phyloP scores from a whole-genome alignment of 73 alveolate species.

The Tetrahymena borealis region DNA sequence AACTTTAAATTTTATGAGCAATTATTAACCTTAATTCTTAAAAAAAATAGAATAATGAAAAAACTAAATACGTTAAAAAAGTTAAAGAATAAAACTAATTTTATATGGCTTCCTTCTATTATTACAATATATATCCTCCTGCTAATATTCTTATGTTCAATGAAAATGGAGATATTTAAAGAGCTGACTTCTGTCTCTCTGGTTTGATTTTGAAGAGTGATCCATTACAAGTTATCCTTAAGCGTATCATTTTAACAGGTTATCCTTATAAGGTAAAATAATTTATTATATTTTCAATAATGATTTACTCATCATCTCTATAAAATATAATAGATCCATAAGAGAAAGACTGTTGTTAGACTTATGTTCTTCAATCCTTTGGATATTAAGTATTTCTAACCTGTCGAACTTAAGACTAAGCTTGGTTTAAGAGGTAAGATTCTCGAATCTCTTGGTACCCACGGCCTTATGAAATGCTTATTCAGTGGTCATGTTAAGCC shows the following conservation, averaged over 20 bases:
- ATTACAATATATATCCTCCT: slow-evolving; percentile 78
- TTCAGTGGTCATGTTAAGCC: slow-evolving; percentile 94
- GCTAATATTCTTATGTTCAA: slow-evolving; percentile 73
- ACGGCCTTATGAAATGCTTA: slow-evolving; percentile 98
- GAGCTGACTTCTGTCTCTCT: slow-evolving; percentile 64
- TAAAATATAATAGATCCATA: slow-evolving; percentile 57
- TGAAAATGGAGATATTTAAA: slow-evolving; percentile 55
- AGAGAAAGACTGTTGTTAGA: slow-evolving; percentile 93
- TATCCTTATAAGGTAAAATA: slow-evolving; percentile 90
- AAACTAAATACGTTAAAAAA: slow-evolving; percentile 74
- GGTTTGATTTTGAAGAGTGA: slow-evolving; percentile 85
- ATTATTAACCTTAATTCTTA: neutral
- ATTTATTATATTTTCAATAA: neutral
- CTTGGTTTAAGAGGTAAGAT: slow-evolving; percentile 80
- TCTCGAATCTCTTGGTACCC: slow-evolving; percentile 98
- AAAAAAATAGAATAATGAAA: slow-evolving; percentile 52
- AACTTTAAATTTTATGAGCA: neutral
- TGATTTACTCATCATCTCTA: neutral
- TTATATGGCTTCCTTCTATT: slow-evolving; percentile 71
- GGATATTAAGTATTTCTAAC: slow-evolving; percentile 92
- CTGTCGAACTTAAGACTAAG: slow-evolving; percentile 97
- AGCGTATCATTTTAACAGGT: slow-evolving; percentile 98
- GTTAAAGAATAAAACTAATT: slow-evolving; percentile 60
- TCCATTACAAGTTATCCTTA: slow-evolving; percentile 87
- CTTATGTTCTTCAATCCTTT: slow-evolving; percentile 91